Evolutionary conservation across 2,329 filamentous ascomycete species (phyloP).

Genomic region (Calonectria pteridis): DNA sequence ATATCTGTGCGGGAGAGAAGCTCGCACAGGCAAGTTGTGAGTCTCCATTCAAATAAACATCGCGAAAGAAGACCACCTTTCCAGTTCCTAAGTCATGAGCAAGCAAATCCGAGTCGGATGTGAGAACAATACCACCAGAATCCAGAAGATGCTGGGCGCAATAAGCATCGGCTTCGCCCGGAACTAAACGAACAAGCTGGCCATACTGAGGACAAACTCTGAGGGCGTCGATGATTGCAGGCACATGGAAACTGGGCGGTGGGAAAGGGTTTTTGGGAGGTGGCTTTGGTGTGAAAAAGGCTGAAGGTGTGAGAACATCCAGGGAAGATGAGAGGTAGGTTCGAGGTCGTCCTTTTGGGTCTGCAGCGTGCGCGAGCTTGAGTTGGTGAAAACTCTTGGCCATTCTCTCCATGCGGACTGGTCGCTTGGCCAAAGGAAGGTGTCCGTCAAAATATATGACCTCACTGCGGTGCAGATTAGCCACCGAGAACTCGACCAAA

Average conservation of each 20-base stretch:
- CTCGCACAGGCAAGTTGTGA: constrained; percentile 40
- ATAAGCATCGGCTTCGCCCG: constrained; percentile 87
- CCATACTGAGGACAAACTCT: constrained; percentile 56
- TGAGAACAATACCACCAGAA: constrained; percentile 72
- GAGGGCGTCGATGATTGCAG: constrained; percentile 80
- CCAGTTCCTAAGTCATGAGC: constrained; percentile 78
- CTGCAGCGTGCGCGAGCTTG: constrained; percentile 56
- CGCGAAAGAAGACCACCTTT: constrained; percentile 76
- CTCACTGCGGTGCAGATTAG: constrained; percentile 47
- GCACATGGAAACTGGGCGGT: constrained; percentile 79
- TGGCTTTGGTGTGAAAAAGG: constrained; percentile 42
- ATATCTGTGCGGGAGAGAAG: constrained; percentile 54
- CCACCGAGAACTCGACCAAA: background rate
- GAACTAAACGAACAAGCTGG: constrained; percentile 69
- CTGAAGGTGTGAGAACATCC: constrained; percentile 21
- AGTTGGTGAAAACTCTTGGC: constrained; percentile 69
- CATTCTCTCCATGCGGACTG: constrained; percentile 71
- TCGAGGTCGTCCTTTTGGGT: constrained; percentile 42
- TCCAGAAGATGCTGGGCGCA: constrained; percentile 76
- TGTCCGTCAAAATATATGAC: constrained; percentile 89
- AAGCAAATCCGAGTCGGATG: constrained; percentile 89
- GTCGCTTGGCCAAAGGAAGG: constrained; percentile 76
- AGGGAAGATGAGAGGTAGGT: constrained; percentile 33
- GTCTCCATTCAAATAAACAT: constrained; percentile 61
- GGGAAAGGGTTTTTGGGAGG: constrained; percentile 51